Percentiles rank a stretch among this genome's conserved stretches.
phyloP scores from a whole-genome alignment of 2,329 filamentous ascomycete species.

The Akanthomyces dipterigenus region DNA sequence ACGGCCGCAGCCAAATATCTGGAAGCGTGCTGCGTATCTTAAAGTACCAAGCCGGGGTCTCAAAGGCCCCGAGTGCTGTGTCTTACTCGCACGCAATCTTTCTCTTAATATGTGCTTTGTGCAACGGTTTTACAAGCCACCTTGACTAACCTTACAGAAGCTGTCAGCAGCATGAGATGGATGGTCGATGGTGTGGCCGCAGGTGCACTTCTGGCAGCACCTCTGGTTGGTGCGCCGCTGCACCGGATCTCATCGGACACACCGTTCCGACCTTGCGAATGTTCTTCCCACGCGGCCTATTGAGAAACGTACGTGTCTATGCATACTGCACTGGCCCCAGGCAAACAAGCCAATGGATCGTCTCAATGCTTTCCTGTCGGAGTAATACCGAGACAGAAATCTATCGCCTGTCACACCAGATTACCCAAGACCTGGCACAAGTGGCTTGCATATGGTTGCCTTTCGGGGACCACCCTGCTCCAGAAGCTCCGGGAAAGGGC shows the following conservation, averaged over 20 bases:
- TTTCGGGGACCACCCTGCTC: background rate
- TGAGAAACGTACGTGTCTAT: background rate
- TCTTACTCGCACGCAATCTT: background rate
- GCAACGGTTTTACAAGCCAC: background rate
- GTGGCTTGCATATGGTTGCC: background rate
- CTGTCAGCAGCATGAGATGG: background rate
- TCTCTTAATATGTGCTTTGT: background rate
- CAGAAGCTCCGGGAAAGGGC: background rate
- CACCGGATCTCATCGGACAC: background rate
- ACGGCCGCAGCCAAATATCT: background rate
- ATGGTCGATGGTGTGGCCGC: background rate
- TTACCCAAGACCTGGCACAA: background rate
- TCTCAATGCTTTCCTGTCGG: background rate
- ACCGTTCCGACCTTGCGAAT: background rate
- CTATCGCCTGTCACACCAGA: background rate
- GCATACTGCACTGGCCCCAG: no score
- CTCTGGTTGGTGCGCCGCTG: background rate
- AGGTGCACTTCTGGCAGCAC: background rate
- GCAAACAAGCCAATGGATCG: background rate
- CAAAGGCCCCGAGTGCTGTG: background rate
- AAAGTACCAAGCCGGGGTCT: background rate
- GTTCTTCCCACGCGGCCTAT: background rate
- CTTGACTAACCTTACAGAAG: background rate
- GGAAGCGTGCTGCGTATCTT: background rate
- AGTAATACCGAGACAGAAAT: background rate